These are phyloP conservation scores for Fusarium pseudograminearum DNA, from an alignment of 2,329 filamentous ascomycete species.

Conservation along the genomic window DNA sequence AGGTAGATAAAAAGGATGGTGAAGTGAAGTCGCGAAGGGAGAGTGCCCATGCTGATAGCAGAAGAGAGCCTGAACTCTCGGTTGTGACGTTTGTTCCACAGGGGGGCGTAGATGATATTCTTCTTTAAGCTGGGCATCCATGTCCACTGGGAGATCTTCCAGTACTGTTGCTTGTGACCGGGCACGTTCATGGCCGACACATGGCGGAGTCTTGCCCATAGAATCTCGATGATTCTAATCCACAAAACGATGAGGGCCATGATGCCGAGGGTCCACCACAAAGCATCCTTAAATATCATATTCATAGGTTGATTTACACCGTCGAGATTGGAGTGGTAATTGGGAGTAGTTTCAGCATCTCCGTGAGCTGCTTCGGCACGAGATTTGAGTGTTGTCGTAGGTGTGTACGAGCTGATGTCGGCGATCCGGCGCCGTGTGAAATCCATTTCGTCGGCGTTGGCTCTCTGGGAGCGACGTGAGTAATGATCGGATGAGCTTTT, in stretches of 20 bases:
- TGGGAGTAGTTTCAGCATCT: conserved; percentile 59
- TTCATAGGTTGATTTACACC: conserved; percentile 72
- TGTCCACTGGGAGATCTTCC: conserved; percentile 67
- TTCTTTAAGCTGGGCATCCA: conserved; percentile 74
- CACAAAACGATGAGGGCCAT: conserved; percentile 65
- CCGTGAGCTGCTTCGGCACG: conserved; percentile 47
- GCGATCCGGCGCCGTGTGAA: conserved; percentile 50
- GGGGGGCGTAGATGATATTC: conserved; percentile 69
- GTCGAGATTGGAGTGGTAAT: conserved; percentile 67
- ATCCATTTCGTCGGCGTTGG: conserved; percentile 50
- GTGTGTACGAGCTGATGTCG: conserved; percentile 47
- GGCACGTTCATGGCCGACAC: conserved; percentile 68
- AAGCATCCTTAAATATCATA: conserved; percentile 65
- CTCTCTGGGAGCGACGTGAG: conserved; percentile 20
- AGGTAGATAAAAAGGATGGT: conserved; percentile 69
- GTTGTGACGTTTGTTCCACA: conserved; percentile 75
- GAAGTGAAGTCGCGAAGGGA: conserved; percentile 73
- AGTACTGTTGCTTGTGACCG: conserved; percentile 68
- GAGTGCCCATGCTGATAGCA: conserved; percentile 70
- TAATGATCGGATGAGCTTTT: conserved; percentile 26
- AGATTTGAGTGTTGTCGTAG: conserved; percentile 50
- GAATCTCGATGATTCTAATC: conserved; percentile 66
- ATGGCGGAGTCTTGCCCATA: conserved; percentile 68
- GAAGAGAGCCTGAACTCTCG: conserved; percentile 72
- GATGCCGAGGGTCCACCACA: conserved; percentile 72